phyloP scores from a whole-genome alignment of 1,284 basidiomycete species.

The Anthracocystis setariae region DNA sequence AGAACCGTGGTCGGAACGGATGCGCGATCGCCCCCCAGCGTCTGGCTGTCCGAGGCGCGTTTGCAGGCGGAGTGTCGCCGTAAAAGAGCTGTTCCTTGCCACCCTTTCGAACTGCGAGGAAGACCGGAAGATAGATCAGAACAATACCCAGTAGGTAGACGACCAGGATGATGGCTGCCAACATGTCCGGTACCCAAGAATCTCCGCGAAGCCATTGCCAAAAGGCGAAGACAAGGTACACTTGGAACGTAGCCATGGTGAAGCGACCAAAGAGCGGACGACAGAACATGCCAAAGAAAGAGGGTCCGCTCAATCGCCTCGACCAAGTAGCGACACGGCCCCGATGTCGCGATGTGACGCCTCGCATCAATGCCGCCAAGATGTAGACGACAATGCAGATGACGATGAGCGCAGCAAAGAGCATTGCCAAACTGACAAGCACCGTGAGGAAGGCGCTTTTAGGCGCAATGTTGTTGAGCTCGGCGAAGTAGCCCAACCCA shows the following conservation, averaged over 20 bases:
- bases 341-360: constrained; percentile 11
- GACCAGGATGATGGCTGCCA: constrained; percentile 53
- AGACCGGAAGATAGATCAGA: constrained; percentile 51
- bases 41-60: constrained; percentile 22
- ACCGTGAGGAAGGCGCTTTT: constrained; percentile 62
- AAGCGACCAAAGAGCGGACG: constrained; percentile 35
- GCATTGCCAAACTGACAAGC: constrained; percentile 56
- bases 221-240: constrained; percentile 59
- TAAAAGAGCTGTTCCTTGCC: constrained; percentile 52
- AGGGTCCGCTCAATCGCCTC: constrained; percentile 14
- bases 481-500: constrained; percentile 56
- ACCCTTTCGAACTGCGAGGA: constrained; percentile 33
- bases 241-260: constrained; percentile 35
- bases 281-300: constrained; percentile 45
- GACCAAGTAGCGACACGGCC: constrained; percentile 35
- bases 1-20: constrained; percentile 56
- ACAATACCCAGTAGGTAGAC: constrained; percentile 41
- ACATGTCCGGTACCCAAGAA: constrained; percentile 61
- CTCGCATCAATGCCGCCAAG: constrained; percentile 37
- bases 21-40: constrained; percentile 58
- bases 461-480: constrained; percentile 58
- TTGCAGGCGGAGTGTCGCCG: constrained; percentile 41
- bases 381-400: constrained; percentile 35
- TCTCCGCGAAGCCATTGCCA: constrained; percentile 62
- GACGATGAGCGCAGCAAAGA: constrained; percentile 49